These are phyloP conservation scores for Diaporthe amygdali DNA, from an alignment of 2,329 filamentous ascomycete genomes.

Conservation along the genomic window DNA sequence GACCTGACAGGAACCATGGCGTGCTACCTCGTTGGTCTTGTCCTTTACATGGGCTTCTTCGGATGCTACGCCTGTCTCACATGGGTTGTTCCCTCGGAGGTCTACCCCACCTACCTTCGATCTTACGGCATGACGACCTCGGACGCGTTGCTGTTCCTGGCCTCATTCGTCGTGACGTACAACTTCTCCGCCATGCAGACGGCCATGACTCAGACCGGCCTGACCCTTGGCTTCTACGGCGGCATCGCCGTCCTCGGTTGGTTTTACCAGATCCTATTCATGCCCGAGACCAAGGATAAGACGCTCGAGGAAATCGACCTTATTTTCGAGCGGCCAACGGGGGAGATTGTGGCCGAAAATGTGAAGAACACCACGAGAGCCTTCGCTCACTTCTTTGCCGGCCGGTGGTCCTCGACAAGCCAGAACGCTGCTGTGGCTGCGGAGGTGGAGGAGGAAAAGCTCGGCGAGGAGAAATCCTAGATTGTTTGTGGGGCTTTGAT, in stretches of 20 bases:
- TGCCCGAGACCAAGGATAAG: slow-evolving; percentile 76
- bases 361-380: slow-evolving; percentile 35
- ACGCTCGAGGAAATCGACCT: slow-evolving; percentile 74
- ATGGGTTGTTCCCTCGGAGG: slow-evolving; percentile 71
- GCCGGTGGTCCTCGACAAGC: slow-evolving; percentile 18
- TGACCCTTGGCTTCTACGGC: slow-evolving; percentile 75
- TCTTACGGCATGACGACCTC: slow-evolving; percentile 77
- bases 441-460: slow-evolving; percentile 21
- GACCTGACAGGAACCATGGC: slow-evolving; percentile 57
- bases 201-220: slow-evolving; percentile 69
- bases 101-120: slow-evolving; percentile 75
- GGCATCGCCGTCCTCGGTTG: slow-evolving; percentile 74
- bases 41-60: slow-evolving; percentile 73
- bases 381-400: slow-evolving; percentile 23
- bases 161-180: slow-evolving; percentile 76
- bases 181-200: slow-evolving; percentile 75
- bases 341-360: slow-evolving; percentile 67
- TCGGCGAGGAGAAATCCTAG: slow-evolving; percentile 24
- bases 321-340: slow-evolving; percentile 68
- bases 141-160: slow-evolving; percentile 71
- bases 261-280: slow-evolving; percentile 76
- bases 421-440: slow-evolving; percentile 4
- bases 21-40: slow-evolving; percentile 70
- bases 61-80: slow-evolving; percentile 69
- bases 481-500: not conserved